Base-by-base conservation (phyloP, 768 basidiomycete genomes). In the Leccinum variicolor region DNA sequence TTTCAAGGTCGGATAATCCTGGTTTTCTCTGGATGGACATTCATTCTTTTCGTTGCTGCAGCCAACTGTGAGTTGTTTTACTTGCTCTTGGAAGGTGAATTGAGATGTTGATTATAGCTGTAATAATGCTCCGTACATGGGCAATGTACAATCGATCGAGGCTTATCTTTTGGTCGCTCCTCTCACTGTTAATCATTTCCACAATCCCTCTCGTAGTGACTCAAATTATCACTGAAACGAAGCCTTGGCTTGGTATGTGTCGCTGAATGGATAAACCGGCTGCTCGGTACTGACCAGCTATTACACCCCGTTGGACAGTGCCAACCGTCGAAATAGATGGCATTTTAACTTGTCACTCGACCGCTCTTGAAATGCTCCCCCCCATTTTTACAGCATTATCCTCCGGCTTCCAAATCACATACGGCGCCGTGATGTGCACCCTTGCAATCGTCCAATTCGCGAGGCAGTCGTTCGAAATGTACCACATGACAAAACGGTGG, bases 41-140 rank as follows among this genome's bases (percentile, higher is more conserved):
- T 49, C 14, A 0, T 14, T 26, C 23, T 45, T 3, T 62, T 62
- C 17, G 2, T 57, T 15, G 25, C 14, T 9, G 50, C 53, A 14
- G 55, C 60, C 9, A 52, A 60, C n/a, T 28, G 59, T 60, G 17
- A 45, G 59, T 60, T n/a, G 5, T 15, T 13, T 25, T 11, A 1
- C 2, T 3, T 26, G 6, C 13, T 23, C 29, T 19, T 10, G 10
- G 11, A 26, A 31, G 2, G 29, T 7, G 3, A 1, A 43, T 15
- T 36, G 14, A 17, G 14, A 50, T 15, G 2, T 2, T 49, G 23
- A 19, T 3, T 3, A 10, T 26, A 60, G 59, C 21, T 2, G 28
- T 19, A 5, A 60, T 53, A 26, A 58, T 53, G 15, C 60, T 61
- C 14, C 50, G 50, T 15, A 15, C 33, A 33, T 51, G 50, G 31